These are phyloP conservation scores for Botryosphaeria dothidea DNA, from an alignment of 2,329 filamentous ascomycete genomes.

Conservation along the genomic window DNA sequence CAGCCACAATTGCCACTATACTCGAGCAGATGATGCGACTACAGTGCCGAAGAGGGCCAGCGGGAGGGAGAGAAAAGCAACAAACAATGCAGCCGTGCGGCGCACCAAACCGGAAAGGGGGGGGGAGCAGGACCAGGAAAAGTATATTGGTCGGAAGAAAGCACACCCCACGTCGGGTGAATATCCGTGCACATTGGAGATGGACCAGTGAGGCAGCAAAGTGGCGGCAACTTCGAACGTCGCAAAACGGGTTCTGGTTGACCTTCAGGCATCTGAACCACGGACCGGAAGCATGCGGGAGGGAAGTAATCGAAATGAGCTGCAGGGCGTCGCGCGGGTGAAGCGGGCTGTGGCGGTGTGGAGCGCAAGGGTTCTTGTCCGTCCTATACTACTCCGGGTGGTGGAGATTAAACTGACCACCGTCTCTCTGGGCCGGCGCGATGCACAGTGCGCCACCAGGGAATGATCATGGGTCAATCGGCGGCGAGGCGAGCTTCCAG, in stretches of 20 bases:
- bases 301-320: not conserved
- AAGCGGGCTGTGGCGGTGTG: not conserved
- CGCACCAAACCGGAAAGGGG: too few relatives aligned
- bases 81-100: too few relatives aligned
- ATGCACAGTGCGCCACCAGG: not conserved
- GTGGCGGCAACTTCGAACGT: not conserved
- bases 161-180: too few relatives aligned
- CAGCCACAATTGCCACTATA: too few relatives aligned
- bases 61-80: too few relatives aligned
- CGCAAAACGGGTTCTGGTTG: conserved; percentile 1
- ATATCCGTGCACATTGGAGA: too few relatives aligned
- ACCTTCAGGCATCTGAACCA: conserved; percentile 9
- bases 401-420: not conserved
- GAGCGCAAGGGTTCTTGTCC: not conserved
- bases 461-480: not conserved
- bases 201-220: not conserved
- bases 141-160: too few relatives aligned
- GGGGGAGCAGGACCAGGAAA: too few relatives aligned
- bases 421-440: not conserved
- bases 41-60: too few relatives aligned
- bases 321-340: not conserved
- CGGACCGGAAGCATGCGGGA: not conserved
- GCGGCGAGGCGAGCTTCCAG: not conserved
- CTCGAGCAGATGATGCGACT: too few relatives aligned
- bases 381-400: too few relatives aligned